Evolutionary conservation across 148 eudicot species (phyloP), one percentile per base, ranked within the genome.

Genomic region (Rheum nobile): DNA sequence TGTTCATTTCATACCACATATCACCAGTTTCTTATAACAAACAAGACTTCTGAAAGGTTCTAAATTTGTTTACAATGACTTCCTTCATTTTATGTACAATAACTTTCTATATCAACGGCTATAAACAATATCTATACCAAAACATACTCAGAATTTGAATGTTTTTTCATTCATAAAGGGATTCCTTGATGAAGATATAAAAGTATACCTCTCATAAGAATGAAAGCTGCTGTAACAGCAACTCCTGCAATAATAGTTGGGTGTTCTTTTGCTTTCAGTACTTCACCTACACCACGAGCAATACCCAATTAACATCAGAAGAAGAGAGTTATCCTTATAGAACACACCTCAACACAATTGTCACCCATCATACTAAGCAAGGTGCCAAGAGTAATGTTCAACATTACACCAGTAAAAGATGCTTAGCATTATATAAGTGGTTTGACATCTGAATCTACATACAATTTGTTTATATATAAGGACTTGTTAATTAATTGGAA

Each of bases 171-270:
- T 0, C 48, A 37, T 71, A 42, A 13, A 38, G 14, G 29, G 4
- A 6, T 71, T 26, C 22, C 73, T 38, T n/a, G 29, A 70, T 5
- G 59, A 73, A 19, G 50, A 42, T 43, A 61, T 28, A 12, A 16
- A 44, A 19, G 1, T 73, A 4, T 13, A 93, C 98, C 92, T 50
- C 84, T 85, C 81, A 88, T 24, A 44, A 93, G 83, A 75, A 89
- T 83, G 75, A 91, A 83, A 71, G 80, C 78, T 75, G 89, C 77
- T 28, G 91, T 76, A 76, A 89, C 77, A 81, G 86, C 88, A 61
- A 89, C 74, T 70, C 92, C 96, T 4, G 76, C 84, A 14, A 86
- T 79, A 73, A 80, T 37, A 54, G 81, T 78, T 63, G 97, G 92
- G 79, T 93, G 84, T 72, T 93, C 89, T 80, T 78, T 81, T 71